These are phyloP conservation scores for Galeopsis tetrahit DNA, from an alignment of 257 asterid species.

Conservation along the genomic window DNA sequence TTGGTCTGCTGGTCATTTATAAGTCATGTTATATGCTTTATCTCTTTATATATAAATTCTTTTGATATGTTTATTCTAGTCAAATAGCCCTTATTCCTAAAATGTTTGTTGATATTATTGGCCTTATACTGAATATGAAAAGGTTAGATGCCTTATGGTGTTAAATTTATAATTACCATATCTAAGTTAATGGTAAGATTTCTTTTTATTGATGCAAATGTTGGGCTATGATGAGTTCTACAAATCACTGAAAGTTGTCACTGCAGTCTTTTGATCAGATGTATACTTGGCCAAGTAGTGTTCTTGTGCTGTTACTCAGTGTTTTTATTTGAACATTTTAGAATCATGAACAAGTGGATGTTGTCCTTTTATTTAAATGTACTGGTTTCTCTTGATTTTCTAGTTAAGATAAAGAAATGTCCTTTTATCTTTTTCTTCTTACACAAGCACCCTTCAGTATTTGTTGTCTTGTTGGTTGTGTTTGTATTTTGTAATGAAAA, in stretches of 20 bases:
- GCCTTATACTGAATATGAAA: conserved; percentile 13
- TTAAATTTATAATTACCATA: conserved; percentile 5
- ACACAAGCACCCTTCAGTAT: conserved; percentile 5
- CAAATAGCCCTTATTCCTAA: conserved; percentile 4
- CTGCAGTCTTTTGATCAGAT: conserved; percentile 6
- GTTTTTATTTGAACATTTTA: conserved; percentile 17
- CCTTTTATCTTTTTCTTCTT: conserved; percentile 24
- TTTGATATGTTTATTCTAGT: conserved; percentile 20
- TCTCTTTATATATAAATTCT: background rate
- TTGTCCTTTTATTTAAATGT: conserved; percentile 10
- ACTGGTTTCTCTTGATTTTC: conserved; percentile 20
- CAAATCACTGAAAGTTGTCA: conserved; percentile 10
- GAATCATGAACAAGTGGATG: background rate
- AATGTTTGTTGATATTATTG: conserved; percentile 1
- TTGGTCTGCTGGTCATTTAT: background rate
- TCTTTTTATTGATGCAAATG: conserved; percentile 15
- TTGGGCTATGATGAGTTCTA: conserved; percentile 20
- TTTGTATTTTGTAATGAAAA: conserved; percentile 12
- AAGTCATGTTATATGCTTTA: conserved; percentile 2
- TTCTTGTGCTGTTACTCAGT: conserved; percentile 8
- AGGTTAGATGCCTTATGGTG: conserved; percentile 10
- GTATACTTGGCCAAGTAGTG: conserved; percentile 4
- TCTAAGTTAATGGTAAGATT: conserved; percentile 22
- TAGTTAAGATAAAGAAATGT: background rate
- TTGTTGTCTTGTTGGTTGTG: conserved; percentile 15